Base-by-base conservation (phyloP, 257 asterid species). In the Linderniella brevidens region DNA sequence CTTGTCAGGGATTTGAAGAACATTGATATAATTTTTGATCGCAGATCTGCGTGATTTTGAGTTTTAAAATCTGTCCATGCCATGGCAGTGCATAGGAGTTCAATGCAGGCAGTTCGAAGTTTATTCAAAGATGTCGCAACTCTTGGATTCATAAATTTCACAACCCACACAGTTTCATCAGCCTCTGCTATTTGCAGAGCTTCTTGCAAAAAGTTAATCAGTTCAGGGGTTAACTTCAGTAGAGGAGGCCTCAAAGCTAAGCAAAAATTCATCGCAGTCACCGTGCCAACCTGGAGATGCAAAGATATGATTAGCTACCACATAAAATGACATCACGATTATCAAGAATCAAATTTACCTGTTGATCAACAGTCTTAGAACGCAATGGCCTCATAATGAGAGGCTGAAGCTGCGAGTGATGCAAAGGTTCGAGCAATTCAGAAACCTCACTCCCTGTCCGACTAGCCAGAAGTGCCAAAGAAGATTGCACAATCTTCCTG, bases 1-100 rank as follows among this genome's bases (percentile, higher is more conserved):
- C 96, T 85, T 8, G 99, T 90, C 70, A 90, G 65, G 20, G 94
- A 85, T 79, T 90, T 90, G 77, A 90, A 90, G 73, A 90, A 90
- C 99, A 90, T 90, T 35, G 93, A 81, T 58, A 86, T 90, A 54
- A 90, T 69, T 72, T 90, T 90, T 17, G 96, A 78, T 49, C 99
- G 93, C 82, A 85, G 58, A 39, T 90, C 99, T 0, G 93, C 55
- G 63, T 90, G 96, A 64, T 79, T 90, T 64, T 81, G 99, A 52
- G 94, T 78, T 76, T 85, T 90, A 49, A 90, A 85, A 64, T 90
- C 99, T n/a, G 96, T 73, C 99, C 99, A 90, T 43, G 99, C 80
- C 99, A 90, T 90, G 64, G 99, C 96, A 60, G 99, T 90, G 72
- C 99, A 90, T 41, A 90, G 66, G 62, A 90, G 90, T 63, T 90